Evolutionary conservation across 2,329 filamentous ascomycete species (phyloP).

Genomic region (Pyricularia sp.): DNA sequence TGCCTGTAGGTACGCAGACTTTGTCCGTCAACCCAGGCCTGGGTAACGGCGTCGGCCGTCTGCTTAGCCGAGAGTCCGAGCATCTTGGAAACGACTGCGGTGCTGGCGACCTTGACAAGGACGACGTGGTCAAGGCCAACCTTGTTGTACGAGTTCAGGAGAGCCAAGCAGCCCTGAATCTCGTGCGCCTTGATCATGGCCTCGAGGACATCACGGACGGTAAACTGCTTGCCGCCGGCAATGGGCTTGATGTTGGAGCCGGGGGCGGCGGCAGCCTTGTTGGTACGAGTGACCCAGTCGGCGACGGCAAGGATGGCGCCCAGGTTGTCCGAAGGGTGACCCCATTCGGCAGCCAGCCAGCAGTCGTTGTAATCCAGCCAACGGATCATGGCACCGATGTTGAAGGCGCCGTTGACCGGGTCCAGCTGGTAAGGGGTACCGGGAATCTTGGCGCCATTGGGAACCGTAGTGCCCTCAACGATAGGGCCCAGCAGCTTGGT

Average conservation of each 20-base stretch:
- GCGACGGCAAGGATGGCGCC: constrained; percentile 94
- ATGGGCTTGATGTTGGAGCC: constrained; percentile 26
- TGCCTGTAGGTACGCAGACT: constrained; percentile 94
- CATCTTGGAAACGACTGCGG: constrained; percentile 92
- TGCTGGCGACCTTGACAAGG: constrained; percentile 92
- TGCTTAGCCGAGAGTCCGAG: constrained; percentile 81
- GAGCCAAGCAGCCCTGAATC: constrained; percentile 92
- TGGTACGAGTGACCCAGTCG: constrained; percentile 94
- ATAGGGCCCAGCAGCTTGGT: constrained; percentile 87
- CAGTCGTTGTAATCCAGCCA: constrained; percentile 99
- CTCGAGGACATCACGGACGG: constrained; percentile 83
- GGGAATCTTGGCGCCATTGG: constrained; percentile 83
- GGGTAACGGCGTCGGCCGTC: constrained; percentile 90
- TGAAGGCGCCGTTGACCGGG: constrained; percentile 93
- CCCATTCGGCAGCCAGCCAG: constrained; percentile 98
- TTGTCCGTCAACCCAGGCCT: constrained; percentile 97
- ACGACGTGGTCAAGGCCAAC: constrained; percentile 97
- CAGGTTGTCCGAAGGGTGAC: constrained; percentile 95
- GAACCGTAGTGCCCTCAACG: constrained; percentile 82
- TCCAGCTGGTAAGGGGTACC: constrained; percentile 93
- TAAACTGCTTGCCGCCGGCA: constrained; percentile 81
- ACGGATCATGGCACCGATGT: constrained; percentile 97
- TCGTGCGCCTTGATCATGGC: constrained; percentile 99
- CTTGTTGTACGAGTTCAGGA: constrained; percentile 98
- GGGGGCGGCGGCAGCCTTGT: constrained; percentile 48